These are phyloP conservation scores for Flaveria ramosissima DNA, from an alignment of 129 eudicot genomes.

Conservation along the genomic window DNA sequence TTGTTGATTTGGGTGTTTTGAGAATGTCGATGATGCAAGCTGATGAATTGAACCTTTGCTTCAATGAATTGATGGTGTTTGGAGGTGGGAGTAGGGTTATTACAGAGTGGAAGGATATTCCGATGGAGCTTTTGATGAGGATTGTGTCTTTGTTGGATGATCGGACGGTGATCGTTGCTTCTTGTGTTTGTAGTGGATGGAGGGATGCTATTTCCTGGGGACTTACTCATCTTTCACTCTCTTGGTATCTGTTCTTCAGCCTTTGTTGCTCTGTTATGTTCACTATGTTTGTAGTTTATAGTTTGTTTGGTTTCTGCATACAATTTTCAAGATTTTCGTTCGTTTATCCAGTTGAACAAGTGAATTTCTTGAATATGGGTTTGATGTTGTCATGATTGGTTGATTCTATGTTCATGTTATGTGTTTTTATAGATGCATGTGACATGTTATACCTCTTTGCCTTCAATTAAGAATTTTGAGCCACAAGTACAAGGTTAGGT, in stretches of 20 bases:
- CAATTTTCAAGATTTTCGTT: background rate
- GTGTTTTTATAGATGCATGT: background rate
- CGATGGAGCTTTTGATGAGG: conserved; percentile 81
- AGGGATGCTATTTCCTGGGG: conserved; percentile 88
- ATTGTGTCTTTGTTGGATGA: conserved; percentile 68
- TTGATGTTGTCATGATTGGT: background rate
- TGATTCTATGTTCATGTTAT: background rate
- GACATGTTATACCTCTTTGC: background rate
- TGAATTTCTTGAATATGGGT: background rate
- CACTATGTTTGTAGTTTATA: too few relatives aligned
- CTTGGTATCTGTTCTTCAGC: conserved; percentile 56
- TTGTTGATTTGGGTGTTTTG: background rate
- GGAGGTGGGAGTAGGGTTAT: conserved; percentile 44
- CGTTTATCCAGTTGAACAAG: background rate
- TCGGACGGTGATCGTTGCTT: conserved; percentile 73
- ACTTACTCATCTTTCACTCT: conserved; percentile 67
- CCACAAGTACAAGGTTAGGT: background rate
- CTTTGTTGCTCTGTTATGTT: background rate
- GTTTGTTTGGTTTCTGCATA: background rate
- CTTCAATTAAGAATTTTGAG: background rate
- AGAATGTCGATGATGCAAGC: background rate
- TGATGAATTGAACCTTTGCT: conserved; percentile 46
- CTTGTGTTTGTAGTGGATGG: conserved; percentile 96
- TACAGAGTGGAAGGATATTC: conserved; percentile 87
- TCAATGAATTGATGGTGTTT: conserved; percentile 55